Base-by-base conservation (phyloP, 805 yeast species). In the Saturnispora quitensis region DNA sequence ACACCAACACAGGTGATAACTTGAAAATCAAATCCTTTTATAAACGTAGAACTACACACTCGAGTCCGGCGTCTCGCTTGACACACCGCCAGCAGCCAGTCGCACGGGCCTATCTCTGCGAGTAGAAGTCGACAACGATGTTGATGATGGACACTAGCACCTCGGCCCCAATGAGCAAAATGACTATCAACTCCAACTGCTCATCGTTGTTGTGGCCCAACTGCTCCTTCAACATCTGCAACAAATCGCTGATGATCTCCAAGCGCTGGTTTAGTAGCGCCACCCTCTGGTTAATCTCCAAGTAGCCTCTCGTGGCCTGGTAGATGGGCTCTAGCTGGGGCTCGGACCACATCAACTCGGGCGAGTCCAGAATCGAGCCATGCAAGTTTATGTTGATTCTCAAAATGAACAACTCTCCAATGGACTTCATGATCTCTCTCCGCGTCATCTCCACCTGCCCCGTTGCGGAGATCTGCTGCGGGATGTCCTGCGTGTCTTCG, bases 321-420 rank as follows among this genome's bases (percentile, higher is more conserved):
- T 93, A 93, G 50, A 91, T 89, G 1, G 99, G 99, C 65, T 93
- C 99, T 55, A 93, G 73, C 62, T 90, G 97, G 2, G 99, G 99
- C 66, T 93, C 98, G 0, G 97, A 82, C 99, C 99, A 93, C 97
- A 93, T 89, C 53, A 93, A 78, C 67, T 93, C 99, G 1, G 99
- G 99, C 1, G 96, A 87, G 66, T 93, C 99, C 55, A 93, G 73
- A 27, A 93, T 95, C 0, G 91, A 84, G 0, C 93, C 93, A 69
- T 86, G 93, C 50, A 86, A 70, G 61, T 86, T 86, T 55, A 86
- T 86, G 64, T 86, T 86, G 45, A 86, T 86, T 55, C 95, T 68
- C 57, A 93, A 71, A 54, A 93, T 93, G 67, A 93, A 93, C 55
- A 93, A 75, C 68, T 93, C 98, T 12, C 99, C 99, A 52, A 93